Evolutionary conservation across 164 flowering plant genomes (phyloP).

Genomic region (Tinospora cordifolia): DNA sequence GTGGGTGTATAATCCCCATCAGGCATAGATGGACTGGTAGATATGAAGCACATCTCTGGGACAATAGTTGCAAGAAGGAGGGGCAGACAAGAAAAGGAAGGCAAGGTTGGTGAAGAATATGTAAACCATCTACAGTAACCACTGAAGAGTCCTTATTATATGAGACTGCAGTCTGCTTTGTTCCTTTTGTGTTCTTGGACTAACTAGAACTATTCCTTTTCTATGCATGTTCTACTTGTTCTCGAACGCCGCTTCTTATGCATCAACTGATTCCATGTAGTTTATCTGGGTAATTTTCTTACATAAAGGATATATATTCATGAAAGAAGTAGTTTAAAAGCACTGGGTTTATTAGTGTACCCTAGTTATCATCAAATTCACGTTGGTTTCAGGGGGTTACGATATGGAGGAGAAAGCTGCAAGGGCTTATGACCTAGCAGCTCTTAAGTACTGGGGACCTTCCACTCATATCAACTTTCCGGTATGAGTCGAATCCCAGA

Average conservation of each 20-base stretch:
- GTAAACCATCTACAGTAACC: background rate
- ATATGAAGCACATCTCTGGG: constrained; percentile 40
- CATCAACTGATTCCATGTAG: constrained; percentile 32
- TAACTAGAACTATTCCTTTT: constrained; percentile 22
- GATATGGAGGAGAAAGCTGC: constrained; percentile 97
- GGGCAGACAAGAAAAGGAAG: constrained; percentile 95
- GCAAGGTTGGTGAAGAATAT: constrained; percentile 54
- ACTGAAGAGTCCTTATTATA: constrained; percentile 15
- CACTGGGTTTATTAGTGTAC: background rate
- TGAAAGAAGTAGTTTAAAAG: background rate
- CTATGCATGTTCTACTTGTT: constrained; percentile 25
- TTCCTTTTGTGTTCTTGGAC: constrained; percentile 20
- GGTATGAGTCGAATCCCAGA: constrained; percentile 29
- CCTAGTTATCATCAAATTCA: background rate
- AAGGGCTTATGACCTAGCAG: constrained; percentile 85
- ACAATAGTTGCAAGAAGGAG: constrained; percentile 89
- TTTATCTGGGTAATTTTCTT: constrained; percentile 57
- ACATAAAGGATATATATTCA: background rate
- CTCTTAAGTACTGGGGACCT: constrained; percentile 91
- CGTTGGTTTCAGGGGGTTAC: constrained; percentile 60
- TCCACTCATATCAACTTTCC: constrained; percentile 81
- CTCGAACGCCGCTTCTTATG: constrained; percentile 22
- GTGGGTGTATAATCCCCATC: constrained; percentile 4
- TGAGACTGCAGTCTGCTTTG: constrained; percentile 7
- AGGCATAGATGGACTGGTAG: constrained; percentile 90